These are phyloP conservation scores for Notholithocarpus densiflorus DNA, from an alignment of 306 rosid species.

Conservation along the genomic window DNA sequence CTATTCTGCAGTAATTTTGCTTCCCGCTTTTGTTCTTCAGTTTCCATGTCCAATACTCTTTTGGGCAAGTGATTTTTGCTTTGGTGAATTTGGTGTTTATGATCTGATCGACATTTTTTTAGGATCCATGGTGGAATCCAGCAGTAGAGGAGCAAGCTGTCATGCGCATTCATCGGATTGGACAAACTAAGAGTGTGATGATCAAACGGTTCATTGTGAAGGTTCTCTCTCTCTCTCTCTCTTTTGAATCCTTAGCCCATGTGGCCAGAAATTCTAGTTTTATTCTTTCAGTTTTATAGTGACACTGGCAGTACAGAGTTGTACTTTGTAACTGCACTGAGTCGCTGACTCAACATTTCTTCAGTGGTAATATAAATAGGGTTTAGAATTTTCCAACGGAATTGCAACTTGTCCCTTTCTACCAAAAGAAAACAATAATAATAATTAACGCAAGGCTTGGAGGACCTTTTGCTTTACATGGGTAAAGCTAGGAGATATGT, in stretches of 20 bases:
- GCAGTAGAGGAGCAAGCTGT: slow-evolving; percentile 99
- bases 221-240: slow-evolving; percentile 37
- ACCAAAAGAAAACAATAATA: too few relatives aligned
- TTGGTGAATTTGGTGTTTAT: neutral
- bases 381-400: neutral
- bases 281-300: neutral
- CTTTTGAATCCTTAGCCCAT: too few relatives aligned
- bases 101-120: slow-evolving; percentile 14
- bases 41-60: neutral
- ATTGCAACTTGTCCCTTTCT: neutral
- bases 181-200: slow-evolving; percentile 80
- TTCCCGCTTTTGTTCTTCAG: neutral
- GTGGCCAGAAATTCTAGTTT: neutral
- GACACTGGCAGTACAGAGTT: neutral
- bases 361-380: neutral
- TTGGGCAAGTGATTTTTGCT: neutral
- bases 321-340: neutral
- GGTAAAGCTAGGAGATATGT: neutral
- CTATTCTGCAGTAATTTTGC: neutral
- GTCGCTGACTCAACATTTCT: neutral
- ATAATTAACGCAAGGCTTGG: neutral
- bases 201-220: slow-evolving; percentile 83
- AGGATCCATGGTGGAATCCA: slow-evolving; percentile 99
- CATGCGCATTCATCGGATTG: slow-evolving; percentile 97
- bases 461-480: neutral